Evolutionary conservation across 2,329 filamentous ascomycete genomes (phyloP).

Genomic region (Pyricularia sp.): DNA sequence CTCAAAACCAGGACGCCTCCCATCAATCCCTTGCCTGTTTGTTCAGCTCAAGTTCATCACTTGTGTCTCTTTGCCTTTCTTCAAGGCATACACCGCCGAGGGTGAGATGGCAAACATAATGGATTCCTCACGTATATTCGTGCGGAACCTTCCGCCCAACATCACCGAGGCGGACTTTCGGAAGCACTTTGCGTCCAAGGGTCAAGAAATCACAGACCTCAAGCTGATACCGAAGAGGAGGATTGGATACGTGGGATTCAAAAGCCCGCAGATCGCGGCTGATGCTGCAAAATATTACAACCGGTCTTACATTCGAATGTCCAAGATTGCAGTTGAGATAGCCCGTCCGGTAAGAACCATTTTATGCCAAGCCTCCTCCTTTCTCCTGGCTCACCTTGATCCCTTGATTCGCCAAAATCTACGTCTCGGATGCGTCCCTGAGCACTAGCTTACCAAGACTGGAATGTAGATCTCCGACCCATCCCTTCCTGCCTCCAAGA

Average conservation of each 20-base stretch:
- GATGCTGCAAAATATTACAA: constrained; percentile 92
- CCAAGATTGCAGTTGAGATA: constrained; percentile 79
- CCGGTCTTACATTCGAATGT: constrained; percentile 89
- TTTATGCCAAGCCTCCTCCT: neutral
- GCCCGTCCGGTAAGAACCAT: constrained; percentile 55
- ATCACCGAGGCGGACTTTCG: constrained; percentile 76
- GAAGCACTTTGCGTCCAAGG: constrained; percentile 69
- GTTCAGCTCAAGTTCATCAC: neutral
- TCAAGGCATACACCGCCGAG: neutral
- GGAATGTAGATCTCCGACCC: constrained; percentile 26
- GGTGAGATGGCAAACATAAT: constrained; percentile 18
- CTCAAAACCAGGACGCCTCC: neutral
- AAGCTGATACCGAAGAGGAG: constrained; percentile 81
- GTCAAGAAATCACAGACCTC: constrained; percentile 71
- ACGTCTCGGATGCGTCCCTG: constrained; percentile 6
- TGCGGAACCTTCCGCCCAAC: constrained; percentile 70
- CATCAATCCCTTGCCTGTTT: neutral
- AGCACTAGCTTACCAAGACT: constrained; percentile 10
- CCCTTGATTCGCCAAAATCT: neutral
- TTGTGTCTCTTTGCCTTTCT: neutral
- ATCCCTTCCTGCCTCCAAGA: constrained; percentile 16
- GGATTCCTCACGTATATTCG: constrained; percentile 57
- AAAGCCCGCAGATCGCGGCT: constrained; percentile 63
- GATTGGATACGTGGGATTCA: constrained; percentile 94
- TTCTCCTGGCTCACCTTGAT: neutral